These are phyloP conservation scores for Cladosporium sphaerospermum DNA, from an alignment of 2,329 filamentous ascomycete genomes.

Conservation along the genomic window DNA sequence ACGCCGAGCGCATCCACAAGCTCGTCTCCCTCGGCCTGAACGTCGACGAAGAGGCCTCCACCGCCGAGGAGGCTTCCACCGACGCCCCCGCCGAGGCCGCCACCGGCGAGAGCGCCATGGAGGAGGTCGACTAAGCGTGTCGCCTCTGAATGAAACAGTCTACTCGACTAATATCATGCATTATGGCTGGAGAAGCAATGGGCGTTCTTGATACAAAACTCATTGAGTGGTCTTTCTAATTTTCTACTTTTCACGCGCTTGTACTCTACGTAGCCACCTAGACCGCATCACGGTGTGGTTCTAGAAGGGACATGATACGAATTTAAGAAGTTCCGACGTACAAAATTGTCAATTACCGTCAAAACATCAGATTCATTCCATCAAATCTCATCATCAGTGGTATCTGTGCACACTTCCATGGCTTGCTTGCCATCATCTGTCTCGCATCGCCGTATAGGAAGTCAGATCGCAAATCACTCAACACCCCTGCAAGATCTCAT, in stretches of 20 bases:
- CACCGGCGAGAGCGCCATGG: conserved; percentile 90
- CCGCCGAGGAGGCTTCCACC: conserved; percentile 48
- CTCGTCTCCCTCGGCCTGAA: conserved; percentile 96
- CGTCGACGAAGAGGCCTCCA: conserved; percentile 88
- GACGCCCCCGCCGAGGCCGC: conserved; percentile 57
- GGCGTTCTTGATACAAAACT: conserved; percentile 6
- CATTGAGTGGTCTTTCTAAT: conserved; percentile 5
- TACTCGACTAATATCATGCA: conserved; percentile 4
- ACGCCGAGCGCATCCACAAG: conserved; percentile 99
- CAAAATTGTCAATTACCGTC: neutral
- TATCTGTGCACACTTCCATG: neutral
- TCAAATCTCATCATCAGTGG: neutral
- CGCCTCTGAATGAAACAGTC: neutral
- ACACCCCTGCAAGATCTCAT: too few species aligned
- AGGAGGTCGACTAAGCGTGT: conserved; percentile 87
- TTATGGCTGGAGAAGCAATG: conserved; percentile 9
- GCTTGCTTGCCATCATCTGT: neutral
- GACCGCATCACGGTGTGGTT: neutral
- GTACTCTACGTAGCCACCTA: conserved; percentile 7
- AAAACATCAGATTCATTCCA: neutral
- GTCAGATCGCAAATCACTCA: too few species aligned
- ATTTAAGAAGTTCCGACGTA: conserved; percentile 10
- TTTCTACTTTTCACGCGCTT: neutral
- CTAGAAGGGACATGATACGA: conserved; percentile 2
- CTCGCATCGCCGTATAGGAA: neutral